Conservation (phyloP, 768 basidiomycete species). For the Collybiopsis confluens region DNA sequence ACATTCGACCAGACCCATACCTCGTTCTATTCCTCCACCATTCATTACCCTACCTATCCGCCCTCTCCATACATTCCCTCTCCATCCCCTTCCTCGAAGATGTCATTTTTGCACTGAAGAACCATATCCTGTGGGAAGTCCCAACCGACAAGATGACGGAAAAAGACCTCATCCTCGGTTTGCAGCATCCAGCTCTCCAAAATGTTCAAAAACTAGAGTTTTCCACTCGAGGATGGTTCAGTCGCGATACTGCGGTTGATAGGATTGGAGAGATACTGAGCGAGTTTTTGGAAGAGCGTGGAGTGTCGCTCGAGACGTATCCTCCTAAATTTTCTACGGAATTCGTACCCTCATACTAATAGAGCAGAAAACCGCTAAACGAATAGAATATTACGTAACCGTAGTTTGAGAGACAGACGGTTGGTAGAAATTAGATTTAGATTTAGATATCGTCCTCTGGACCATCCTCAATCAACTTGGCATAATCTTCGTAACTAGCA, state of each 20-base stretch:
- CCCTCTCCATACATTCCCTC: background rate
- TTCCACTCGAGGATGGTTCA: background rate
- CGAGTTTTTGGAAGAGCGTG: background rate
- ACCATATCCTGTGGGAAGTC: background rate
- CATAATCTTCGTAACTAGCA: conserved; percentile 85
- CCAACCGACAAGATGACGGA: background rate
- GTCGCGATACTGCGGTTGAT: background rate
- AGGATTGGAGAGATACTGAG: background rate
- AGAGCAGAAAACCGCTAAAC: too few species aligned
- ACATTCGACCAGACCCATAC: conserved; percentile 1
- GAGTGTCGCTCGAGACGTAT: background rate
- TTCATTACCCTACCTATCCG: background rate
- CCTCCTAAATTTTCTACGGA: too few species aligned
- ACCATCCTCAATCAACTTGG: conserved; percentile 76
- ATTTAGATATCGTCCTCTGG: conserved; percentile 59
- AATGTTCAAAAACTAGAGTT: background rate
- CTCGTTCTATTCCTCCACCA: conserved; percentile 4
- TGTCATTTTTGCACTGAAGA: background rate
- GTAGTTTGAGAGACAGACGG: too few species aligned
- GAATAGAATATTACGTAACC: too few species aligned
- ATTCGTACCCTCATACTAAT: too few species aligned
- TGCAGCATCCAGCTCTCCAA: background rate
- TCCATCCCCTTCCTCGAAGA: conserved; percentile 1
- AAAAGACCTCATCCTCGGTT: background rate
- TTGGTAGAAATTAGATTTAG: too few species aligned